These are phyloP conservation scores for Penicillium sp. DNA, from an alignment of 2,329 filamentous ascomycete species.

Conservation along the genomic window DNA sequence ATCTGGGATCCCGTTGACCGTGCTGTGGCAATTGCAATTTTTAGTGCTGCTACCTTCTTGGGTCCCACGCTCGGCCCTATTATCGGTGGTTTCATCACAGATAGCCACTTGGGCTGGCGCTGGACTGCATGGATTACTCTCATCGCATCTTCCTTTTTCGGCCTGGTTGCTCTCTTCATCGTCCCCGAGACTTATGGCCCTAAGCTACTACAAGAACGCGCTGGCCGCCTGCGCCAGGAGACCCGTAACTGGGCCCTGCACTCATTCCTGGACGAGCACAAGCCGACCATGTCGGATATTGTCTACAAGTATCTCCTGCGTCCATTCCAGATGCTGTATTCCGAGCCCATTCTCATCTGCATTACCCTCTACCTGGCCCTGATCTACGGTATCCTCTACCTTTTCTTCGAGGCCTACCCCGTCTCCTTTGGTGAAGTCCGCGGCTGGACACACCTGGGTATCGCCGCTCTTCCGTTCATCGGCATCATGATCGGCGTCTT, in stretches of 20 bases:
- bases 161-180: conserved; percentile 41
- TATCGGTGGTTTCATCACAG: conserved; percentile 48
- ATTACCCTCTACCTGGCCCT: conserved; percentile 44
- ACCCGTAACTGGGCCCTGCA: conserved; percentile 48
- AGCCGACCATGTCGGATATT: conserved; percentile 37
- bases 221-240: conserved; percentile 44
- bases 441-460: conserved; percentile 34
- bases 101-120: conserved; percentile 51
- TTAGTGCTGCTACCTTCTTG: conserved; percentile 45
- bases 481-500: conserved; percentile 34
- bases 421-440: conserved; percentile 37
- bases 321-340: conserved; percentile 44
- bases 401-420: conserved; percentile 41
- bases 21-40: conserved; percentile 45
- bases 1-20: conserved; percentile 48
- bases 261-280: conserved; percentile 43
- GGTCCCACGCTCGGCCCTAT: conserved; percentile 49
- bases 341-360: conserved; percentile 47
- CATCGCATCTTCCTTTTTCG: conserved; percentile 45
- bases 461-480: conserved; percentile 38
- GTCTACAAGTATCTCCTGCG: conserved; percentile 43
- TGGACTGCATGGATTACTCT: conserved; percentile 56
- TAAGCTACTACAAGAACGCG: conserved; percentile 47
- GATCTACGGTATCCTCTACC: conserved; percentile 37
- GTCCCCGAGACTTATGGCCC: conserved; percentile 50